phyloP scores from a whole-genome alignment of 139 green algal species.

The Yamagishiella unicocca region DNA sequence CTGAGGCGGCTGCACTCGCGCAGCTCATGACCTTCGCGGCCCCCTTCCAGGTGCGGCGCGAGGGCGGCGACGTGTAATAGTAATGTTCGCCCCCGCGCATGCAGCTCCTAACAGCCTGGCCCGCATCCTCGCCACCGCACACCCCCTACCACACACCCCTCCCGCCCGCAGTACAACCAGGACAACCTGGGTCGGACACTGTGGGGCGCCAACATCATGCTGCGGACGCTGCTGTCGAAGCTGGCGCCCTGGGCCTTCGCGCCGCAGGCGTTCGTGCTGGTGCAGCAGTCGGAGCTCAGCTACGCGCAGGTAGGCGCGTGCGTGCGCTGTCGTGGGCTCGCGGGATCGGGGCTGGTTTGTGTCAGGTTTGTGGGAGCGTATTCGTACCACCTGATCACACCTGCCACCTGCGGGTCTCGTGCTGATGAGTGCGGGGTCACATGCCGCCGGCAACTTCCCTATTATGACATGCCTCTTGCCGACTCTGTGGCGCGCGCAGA shows the following conservation, averaged over 20 bases:
- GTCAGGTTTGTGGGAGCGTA: background rate
- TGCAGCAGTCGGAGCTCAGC: slow-evolving; percentile 26
- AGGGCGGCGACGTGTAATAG: too few species aligned
- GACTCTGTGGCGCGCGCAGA: background rate
- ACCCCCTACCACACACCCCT: too few species aligned
- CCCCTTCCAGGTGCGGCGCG: slow-evolving; percentile 48
- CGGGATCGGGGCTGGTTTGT: too few species aligned
- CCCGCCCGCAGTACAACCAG: slow-evolving; percentile 50
- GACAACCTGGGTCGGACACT: background rate
- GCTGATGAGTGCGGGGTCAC: too few species aligned
- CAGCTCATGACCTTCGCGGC: slow-evolving; percentile 46
- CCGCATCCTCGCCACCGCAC: too few species aligned
- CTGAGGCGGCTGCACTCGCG: slow-evolving; percentile 36
- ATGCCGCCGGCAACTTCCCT: too few species aligned
- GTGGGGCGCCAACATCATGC: slow-evolving; percentile 39
- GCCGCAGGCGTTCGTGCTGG: slow-evolving; percentile 38
- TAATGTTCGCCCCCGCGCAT: too few species aligned
- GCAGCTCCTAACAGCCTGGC: too few species aligned
- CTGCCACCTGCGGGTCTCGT: too few species aligned
- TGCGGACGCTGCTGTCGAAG: slow-evolving; percentile 6
- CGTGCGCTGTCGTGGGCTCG: background rate
- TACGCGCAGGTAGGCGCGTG: slow-evolving; percentile 38
- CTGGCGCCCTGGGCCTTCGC: slow-evolving; percentile 34
- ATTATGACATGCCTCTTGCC: too few species aligned
- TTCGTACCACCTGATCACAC: background rate